Evolutionary conservation across 1,139 yeast species (phyloP).

Genomic region (Protomyces inouyei): DNA sequence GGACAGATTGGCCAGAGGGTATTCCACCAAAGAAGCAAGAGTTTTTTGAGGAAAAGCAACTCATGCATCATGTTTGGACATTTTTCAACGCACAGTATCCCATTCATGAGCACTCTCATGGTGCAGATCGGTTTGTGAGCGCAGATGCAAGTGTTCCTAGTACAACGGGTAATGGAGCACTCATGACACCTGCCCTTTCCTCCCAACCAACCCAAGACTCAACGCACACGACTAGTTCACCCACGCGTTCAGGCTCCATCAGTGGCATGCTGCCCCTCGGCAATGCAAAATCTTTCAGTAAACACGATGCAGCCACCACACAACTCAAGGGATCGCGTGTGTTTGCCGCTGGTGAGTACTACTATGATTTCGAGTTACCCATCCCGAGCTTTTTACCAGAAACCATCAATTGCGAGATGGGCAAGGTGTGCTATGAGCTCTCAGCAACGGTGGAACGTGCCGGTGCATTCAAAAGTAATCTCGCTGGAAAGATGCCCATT

Average conservation of each 20-base stretch:
- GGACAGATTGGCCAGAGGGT: conserved; percentile 97
- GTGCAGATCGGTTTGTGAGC: conserved; percentile 49
- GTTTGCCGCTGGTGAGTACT: conserved; percentile 77
- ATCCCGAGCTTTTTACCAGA: conserved; percentile 81
- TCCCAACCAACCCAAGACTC: conserved; percentile 1
- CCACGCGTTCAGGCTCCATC: conserved; percentile 33
- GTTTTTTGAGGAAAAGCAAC: conserved; percentile 57
- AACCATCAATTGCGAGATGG: conserved; percentile 70
- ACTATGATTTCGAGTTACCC: conserved; percentile 87
- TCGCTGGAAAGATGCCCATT: conserved; percentile 61
- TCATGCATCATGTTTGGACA: conserved; percentile 86
- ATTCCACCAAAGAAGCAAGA: conserved; percentile 81
- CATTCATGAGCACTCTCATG: conserved; percentile 42
- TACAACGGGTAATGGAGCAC: conserved; percentile 9
- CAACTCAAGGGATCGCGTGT: conserved; percentile 42
- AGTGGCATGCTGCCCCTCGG: conserved; percentile 19
- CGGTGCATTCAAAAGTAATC: conserved; percentile 79
- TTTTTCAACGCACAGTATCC: conserved; percentile 54
- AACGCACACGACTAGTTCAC: conserved; percentile 15
- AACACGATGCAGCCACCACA: conserved; percentile 28
- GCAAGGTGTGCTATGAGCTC: conserved; percentile 63
- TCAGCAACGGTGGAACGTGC: conserved; percentile 66
- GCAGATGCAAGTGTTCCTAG: conserved; percentile 18
- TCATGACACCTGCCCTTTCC: not conserved
- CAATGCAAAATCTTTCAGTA: conserved; percentile 29